These are phyloP conservation scores for Straminergon stramineum DNA, from an alignment of 225 moss, liverwort and hornwort species.

Conservation along the genomic window DNA sequence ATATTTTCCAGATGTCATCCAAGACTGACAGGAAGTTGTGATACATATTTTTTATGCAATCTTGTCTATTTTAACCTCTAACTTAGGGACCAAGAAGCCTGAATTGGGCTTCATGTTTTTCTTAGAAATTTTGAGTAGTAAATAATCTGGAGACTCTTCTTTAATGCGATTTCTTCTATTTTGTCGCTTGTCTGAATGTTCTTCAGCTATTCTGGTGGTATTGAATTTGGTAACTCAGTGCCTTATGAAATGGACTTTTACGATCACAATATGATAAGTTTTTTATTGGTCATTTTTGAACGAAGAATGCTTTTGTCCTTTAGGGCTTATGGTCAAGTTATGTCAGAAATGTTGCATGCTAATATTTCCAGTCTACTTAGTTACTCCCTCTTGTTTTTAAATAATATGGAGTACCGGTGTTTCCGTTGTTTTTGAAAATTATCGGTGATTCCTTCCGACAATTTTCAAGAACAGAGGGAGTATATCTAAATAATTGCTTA, in stretches of 20 bases:
- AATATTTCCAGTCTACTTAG: background rate
- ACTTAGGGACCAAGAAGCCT: background rate
- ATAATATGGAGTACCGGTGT: background rate
- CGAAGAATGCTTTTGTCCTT: background rate
- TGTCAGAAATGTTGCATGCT: background rate
- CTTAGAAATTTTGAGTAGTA: background rate
- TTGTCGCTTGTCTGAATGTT: background rate
- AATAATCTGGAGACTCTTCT: background rate
- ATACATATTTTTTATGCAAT: background rate
- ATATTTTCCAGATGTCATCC: background rate
- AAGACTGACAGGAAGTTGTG: background rate
- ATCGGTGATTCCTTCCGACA: background rate
- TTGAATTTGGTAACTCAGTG: background rate
- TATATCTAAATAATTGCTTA: background rate
- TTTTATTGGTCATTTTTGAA: background rate
- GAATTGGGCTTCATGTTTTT: background rate
- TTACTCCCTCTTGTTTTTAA: background rate
- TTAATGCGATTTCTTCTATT: background rate
- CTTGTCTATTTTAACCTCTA: background rate
- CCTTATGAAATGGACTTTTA: background rate
- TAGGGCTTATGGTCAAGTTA: background rate
- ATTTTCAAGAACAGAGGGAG: background rate
- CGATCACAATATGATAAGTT: background rate
- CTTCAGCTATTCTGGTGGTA: background rate
- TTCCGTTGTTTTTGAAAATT: too few relatives aligned